phyloP scores from a whole-genome alignment of 305 asterid species.

The Solanum chacoense region DNA sequence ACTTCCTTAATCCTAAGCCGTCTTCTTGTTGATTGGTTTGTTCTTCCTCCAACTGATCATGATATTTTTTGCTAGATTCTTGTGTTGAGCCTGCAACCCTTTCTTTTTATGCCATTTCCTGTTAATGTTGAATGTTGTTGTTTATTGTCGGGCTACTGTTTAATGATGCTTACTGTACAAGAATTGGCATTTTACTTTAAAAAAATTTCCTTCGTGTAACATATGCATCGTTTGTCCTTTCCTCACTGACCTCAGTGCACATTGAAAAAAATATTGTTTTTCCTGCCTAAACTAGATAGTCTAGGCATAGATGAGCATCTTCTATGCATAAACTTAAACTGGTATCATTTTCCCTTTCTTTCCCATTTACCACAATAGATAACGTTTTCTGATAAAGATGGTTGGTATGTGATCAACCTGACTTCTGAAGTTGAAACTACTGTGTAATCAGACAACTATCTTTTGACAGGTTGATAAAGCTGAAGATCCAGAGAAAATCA shows the following conservation, averaged over 20 bases:
- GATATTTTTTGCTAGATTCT: background rate
- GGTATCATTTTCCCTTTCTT: background rate
- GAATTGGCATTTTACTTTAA: background rate
- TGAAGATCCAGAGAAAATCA: conserved; percentile 45
- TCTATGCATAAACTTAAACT: background rate
- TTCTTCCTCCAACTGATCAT: background rate
- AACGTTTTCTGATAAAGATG: background rate
- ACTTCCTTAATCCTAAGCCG: background rate
- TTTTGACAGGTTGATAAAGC: conserved; percentile 73
- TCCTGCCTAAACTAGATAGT: background rate
- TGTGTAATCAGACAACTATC: background rate
- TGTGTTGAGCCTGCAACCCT: background rate
- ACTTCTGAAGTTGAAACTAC: background rate
- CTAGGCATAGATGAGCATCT: background rate
- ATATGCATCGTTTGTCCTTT: background rate
- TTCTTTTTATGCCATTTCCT: background rate
- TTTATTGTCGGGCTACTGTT: background rate
- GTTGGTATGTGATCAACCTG: background rate
- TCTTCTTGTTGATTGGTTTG: background rate
- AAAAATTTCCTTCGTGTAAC: background rate
- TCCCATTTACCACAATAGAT: background rate
- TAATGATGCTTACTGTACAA: background rate
- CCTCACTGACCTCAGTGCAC: background rate
- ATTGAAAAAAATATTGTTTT: background rate
- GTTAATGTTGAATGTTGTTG: background rate